Evolutionary conservation across 2,329 filamentous ascomycete species (phyloP).

Genomic region (Raffaelea albimanens): DNA sequence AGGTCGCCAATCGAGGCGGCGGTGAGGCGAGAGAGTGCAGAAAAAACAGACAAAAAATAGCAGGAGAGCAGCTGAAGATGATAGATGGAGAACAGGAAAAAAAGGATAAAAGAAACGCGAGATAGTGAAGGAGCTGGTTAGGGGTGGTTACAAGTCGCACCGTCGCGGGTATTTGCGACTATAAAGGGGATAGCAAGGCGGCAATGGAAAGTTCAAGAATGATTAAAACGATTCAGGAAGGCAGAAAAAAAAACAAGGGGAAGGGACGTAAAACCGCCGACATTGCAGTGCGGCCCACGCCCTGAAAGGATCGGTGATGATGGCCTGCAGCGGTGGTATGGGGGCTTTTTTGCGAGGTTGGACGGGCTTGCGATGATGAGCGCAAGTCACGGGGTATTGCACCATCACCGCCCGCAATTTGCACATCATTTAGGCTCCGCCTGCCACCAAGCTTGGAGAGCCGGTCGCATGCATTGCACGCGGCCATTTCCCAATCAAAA

Average conservation of each 20-base stretch:
- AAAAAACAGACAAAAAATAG: not conserved
- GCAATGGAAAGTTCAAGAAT: not conserved
- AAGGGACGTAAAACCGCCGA: not conserved
- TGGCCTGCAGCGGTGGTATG: not conserved
- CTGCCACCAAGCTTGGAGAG: conserved; percentile 12
- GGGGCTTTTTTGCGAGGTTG: not conserved
- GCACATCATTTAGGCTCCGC: conserved; percentile 25
- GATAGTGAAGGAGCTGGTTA: not conserved
- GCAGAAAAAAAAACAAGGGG: conserved; percentile 4
- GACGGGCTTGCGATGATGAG: conserved; percentile 5
- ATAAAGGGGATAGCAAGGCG: not conserved
- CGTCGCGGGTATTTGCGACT: not conserved
- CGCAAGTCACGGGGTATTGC: conserved; percentile 50
- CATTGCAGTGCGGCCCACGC: not conserved
- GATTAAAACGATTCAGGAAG: too few relatives aligned
- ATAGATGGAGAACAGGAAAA: not conserved
- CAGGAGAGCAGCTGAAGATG: not conserved
- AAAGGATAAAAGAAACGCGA: not conserved
- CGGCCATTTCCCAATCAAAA: conserved; percentile 22
- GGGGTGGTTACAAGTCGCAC: too few relatives aligned
- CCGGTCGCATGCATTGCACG: conserved; percentile 14
- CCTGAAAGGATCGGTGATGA: not conserved
- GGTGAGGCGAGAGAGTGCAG: not conserved
- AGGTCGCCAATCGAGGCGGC: not conserved
- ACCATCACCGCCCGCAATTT: conserved; percentile 41